Evolutionary conservation across 2,329 filamentous ascomycete genomes (phyloP), one percentile per base, ranked within the genome.

Genomic region (Phoma herbarum): DNA sequence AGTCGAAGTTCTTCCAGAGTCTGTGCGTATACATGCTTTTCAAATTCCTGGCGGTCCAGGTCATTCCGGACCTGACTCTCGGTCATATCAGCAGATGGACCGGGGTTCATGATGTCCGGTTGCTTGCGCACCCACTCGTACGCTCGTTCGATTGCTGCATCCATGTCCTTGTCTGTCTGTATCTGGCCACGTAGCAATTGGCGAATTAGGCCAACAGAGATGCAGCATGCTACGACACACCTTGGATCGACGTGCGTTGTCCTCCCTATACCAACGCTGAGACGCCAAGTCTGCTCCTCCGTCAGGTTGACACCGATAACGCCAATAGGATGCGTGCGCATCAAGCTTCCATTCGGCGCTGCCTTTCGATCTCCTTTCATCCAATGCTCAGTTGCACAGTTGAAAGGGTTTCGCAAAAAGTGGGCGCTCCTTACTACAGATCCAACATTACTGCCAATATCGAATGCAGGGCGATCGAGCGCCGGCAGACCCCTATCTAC

Each of bases 341-440:
- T 85, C 12, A 85, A 63, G 42, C 80, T 83, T 1, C 83, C 83
- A 52, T 85, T 85, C 0, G 83, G 80, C 0, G 83, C 83, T 4
- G 75, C 73, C 3, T 77, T 67, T 44, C 76, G 76, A 0, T 72
- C 73, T 1, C 74, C 71, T 3, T 75, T 75, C 16, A 76, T 66
- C 83, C 83, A 85, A 16, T 73, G 68, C 11, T 70, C 64, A 2
- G 77, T 72, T 2, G 83, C 81, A 5, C 71, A 75, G 0, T 52
- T 72, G 16, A 75, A 70, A 0, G 83, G 82, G 35, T 81, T 70
- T 0, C 70, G 64, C 0, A 80, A 69, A 53, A 79, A 85, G 2
- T 72, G 68, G 12, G 71, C 72, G 10, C 72, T 73, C 2, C 73
- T 63, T 0, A 83, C 80, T 20, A 84, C 82, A 3, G 71, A 71